Evolutionary conservation across 768 basidiomycete species (phyloP), one percentile per base, ranked within the genome.

Genomic region (Sarcodon aspratus): DNA sequence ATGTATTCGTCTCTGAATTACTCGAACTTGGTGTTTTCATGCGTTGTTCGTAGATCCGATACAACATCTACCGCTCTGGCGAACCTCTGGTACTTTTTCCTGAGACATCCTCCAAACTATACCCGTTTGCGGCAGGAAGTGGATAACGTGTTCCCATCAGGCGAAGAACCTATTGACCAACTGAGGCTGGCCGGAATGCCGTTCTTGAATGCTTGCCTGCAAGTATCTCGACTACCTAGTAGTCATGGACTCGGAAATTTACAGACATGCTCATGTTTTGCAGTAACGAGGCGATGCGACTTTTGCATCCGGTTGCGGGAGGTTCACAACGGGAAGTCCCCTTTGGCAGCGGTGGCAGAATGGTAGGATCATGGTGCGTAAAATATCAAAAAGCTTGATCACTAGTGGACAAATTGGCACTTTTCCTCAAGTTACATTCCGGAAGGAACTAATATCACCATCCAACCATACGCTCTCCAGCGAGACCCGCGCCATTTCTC

Each of bases 201-300:
- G 3, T 54, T 50, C 32, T 35, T 58, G 9, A 58, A 58, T 27
- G 55, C 57, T 6, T 50, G 50, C 37, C 46, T 69, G 66, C 65
- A 48, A 27, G 21, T 27, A 27, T 27, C 21, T 27, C 21, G 3
- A 27, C 21, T 27, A 27, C 3, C 21, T 5, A 27, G 21, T 27
- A 27, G 21, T 27, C 21, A 27, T 27, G 5, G 21, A 27, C 21
- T 27, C 21, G 21, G 21, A 27, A 27, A 27, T 27, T 27, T 27
- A 27, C 21, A 27, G 21, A 27, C 21, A 27, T 27, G 21, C 21
- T 27, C 5, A 27, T 27, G 21, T 27, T 27, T 27, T 27, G 21
- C 21, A 51, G 56, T 21, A 56, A 59, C 43, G 59, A 61, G 43
- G 44, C 55, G 0, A 42, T 61, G 31, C 52, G 59, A 7, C 48